Evolutionary conservation across 768 basidiomycete genomes (phyloP).

Genomic region (Phaffia australis): DNA sequence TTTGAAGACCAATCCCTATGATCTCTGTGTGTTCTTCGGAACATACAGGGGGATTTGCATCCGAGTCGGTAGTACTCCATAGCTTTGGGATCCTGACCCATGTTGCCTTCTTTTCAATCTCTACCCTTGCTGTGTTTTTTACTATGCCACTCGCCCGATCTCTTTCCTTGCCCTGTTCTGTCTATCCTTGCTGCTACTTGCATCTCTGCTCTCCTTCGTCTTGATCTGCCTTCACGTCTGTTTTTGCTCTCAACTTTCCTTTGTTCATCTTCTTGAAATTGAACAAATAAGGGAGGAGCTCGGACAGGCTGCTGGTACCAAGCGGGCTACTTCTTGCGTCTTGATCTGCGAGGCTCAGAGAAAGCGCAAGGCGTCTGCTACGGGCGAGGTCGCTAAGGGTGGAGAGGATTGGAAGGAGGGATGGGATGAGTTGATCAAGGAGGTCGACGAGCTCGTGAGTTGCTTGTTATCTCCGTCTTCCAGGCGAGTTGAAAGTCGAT

Average conservation of each 20-base stretch:
- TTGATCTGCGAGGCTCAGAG: conserved; percentile 73
- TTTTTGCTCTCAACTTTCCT: not conserved
- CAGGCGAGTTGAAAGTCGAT: too few relatives aligned
- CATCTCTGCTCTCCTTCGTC: not conserved
- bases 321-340: conserved; percentile 95
- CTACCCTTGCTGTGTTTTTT: too few relatives aligned
- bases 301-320: conserved; percentile 88
- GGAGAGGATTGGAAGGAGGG: conserved; percentile 70
- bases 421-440: conserved; percentile 73
- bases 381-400: conserved; percentile 48
- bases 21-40: too few relatives aligned
- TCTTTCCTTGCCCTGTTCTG: conserved; percentile 39
- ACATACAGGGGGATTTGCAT: too few relatives aligned
- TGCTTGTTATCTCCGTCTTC: not conserved
- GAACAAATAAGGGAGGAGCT: conserved; percentile 65
- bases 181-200: conserved; percentile 38
- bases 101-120: not conserved
- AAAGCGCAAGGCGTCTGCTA: conserved; percentile 44
- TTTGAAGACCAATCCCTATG: too few relatives aligned
- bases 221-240: not conserved
- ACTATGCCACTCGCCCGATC: conserved; percentile 39
- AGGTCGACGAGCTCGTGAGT: conserved; percentile 60
- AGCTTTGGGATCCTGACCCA: too few relatives aligned
- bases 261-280: conserved; percentile 41
- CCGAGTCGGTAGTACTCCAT: too few relatives aligned